These are phyloP conservation scores for Nadsonia commutata DNA, from an alignment of 1,139 yeast species.

Conservation along the genomic window DNA sequence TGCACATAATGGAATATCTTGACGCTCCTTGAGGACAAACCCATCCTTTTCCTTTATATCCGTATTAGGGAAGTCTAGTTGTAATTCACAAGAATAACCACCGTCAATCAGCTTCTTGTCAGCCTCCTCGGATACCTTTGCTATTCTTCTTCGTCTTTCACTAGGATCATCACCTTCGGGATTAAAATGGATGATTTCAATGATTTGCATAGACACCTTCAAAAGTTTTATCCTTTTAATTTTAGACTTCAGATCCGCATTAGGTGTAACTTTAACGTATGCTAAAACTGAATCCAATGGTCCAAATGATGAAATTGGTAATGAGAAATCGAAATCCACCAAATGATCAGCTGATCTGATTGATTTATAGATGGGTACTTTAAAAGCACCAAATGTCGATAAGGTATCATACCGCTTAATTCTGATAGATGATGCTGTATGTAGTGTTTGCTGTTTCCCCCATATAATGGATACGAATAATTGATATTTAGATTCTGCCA, in stretches of 20 bases:
- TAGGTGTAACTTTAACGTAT: constrained; percentile 20
- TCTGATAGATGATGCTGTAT: constrained; percentile 23
- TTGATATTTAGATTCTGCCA: constrained; percentile 22
- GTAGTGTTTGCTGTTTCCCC: constrained; percentile 16
- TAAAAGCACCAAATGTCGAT: constrained; percentile 25
- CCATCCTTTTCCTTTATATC: constrained; percentile 18
- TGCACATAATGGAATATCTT: constrained; percentile 24
- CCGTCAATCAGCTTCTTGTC: constrained; percentile 18
- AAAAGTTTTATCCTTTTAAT: constrained; percentile 24
- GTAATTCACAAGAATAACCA: constrained; percentile 19
- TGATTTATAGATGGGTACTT: constrained; percentile 18
- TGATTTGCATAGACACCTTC: constrained; percentile 23
- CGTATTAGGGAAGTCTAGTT: constrained; percentile 19
- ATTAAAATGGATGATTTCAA: constrained; percentile 22
- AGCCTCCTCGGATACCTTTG: constrained; percentile 18
- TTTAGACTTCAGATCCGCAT: constrained; percentile 23
- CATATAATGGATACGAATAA: constrained; percentile 20
- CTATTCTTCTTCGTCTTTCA: constrained; percentile 19
- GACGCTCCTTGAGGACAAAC: constrained; percentile 20
- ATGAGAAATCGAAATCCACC: constrained; percentile 22
- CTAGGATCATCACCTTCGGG: constrained; percentile 21
- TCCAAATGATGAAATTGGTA: constrained; percentile 26
- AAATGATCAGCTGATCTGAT: constrained; percentile 24
- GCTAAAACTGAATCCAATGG: constrained; percentile 25
- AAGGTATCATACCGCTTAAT: constrained; percentile 26